These are phyloP conservation scores for Trichophaea hybrida DNA, from an alignment of 2,329 filamentous ascomycete genomes.

Conservation along the genomic window DNA sequence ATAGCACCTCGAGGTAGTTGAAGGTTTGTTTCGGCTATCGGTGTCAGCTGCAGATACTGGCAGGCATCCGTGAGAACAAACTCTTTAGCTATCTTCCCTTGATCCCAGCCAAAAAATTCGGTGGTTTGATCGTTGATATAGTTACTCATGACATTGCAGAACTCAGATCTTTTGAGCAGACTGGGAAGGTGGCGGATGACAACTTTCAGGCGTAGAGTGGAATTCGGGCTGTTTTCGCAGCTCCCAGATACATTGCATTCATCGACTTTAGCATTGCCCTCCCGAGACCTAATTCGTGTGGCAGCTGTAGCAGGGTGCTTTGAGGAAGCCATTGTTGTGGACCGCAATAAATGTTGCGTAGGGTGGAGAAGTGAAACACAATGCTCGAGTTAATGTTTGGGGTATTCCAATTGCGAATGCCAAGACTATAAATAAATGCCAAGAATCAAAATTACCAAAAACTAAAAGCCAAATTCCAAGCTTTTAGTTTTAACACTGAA, in stretches of 20 bases:
- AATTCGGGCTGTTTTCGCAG: constrained; percentile 9
- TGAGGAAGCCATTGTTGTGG: background rate
- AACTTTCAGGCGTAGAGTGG: constrained; percentile 61
- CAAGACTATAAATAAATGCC: too few relatives aligned
- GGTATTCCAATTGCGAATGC: too few relatives aligned
- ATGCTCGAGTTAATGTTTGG: too few relatives aligned
- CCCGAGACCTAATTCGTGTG: background rate
- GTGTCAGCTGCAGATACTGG: constrained; percentile 11
- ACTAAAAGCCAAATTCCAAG: too few relatives aligned
- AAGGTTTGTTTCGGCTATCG: constrained; percentile 64
- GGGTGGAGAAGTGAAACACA: too few relatives aligned
- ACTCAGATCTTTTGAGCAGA: constrained; percentile 67
- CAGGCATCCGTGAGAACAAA: constrained; percentile 34
- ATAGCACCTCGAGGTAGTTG: constrained; percentile 65
- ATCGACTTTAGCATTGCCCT: background rate
- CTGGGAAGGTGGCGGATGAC: constrained; percentile 74
- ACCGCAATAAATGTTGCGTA: too few relatives aligned
- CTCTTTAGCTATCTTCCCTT: constrained; percentile 73
- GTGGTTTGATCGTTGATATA: constrained; percentile 50
- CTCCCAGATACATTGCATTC: background rate
- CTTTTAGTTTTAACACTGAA: too few relatives aligned
- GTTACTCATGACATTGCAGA: constrained; percentile 50
- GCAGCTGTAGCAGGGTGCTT: background rate
- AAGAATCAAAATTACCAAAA: too few relatives aligned
- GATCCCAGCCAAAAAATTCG: constrained; percentile 64